These are phyloP conservation scores for Monilinia laxa DNA, from an alignment of 2,329 filamentous ascomycete genomes.

Conservation along the genomic window DNA sequence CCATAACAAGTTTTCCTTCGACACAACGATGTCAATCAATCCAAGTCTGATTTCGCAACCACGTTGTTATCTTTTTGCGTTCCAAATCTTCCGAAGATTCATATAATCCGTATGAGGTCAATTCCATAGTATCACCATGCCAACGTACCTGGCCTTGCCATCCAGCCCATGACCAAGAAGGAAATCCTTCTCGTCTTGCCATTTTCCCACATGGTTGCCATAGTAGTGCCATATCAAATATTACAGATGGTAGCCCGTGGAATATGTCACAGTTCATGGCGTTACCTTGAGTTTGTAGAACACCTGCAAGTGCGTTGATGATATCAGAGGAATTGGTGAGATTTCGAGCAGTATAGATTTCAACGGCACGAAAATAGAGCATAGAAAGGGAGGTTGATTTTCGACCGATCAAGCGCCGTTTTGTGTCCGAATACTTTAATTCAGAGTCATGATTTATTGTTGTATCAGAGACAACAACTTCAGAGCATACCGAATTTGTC, in stretches of 20 bases:
- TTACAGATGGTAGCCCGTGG: background rate
- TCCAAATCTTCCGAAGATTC: constrained; percentile 6
- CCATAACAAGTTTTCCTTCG: background rate
- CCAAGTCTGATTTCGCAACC: constrained; percentile 4
- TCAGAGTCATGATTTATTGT: background rate
- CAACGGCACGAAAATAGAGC: constrained; percentile 15
- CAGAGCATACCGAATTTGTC: constrained; percentile 9
- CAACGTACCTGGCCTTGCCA: constrained; percentile 13
- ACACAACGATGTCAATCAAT: constrained; percentile 9
- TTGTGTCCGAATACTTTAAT: background rate
- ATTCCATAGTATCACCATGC: constrained; percentile 3
- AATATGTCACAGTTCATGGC: constrained; percentile 16
- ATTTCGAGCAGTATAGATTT: background rate
- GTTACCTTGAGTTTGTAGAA: background rate
- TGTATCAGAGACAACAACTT: constrained; percentile 11
- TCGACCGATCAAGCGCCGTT: constrained; percentile 8
- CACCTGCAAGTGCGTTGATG: constrained; percentile 13
- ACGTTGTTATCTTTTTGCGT: background rate
- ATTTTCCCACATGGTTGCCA: constrained; percentile 10
- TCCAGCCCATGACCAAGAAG: constrained; percentile 17
- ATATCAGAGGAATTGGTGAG: constrained; percentile 3
- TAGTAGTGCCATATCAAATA: constrained; percentile 14
- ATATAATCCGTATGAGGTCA: background rate
- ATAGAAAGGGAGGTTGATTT: constrained; percentile 9
- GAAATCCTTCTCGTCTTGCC: constrained; percentile 8